Base-by-base conservation (phyloP, 805 yeast species). In the Candida nemodendra region DNA sequence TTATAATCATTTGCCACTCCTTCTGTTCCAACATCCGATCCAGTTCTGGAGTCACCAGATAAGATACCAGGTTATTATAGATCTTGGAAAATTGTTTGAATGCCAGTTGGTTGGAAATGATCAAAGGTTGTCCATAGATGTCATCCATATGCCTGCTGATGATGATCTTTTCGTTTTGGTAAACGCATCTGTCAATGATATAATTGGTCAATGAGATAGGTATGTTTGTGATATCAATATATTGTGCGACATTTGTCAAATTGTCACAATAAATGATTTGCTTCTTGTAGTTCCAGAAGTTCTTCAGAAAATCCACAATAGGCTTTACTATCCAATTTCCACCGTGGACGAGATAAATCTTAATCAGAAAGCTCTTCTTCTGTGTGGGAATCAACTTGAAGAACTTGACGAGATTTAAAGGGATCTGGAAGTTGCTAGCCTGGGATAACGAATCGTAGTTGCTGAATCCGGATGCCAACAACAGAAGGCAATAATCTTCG, bases 341-440 rank as follows among this genome's bases (percentile, higher is more conserved):
- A 49, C 90, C 96, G 61, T 91, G 97, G 2, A 91, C 95, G 21
- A 90, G 74, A 46, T 81, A 84, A 3, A 88, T 68, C 52, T 78
- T 81, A 35, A 66, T 64, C 30, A 91, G 61, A 38, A 74, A 68
- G 36, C 74, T 72, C 42, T 77, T 74, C 30, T 71, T 62, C 4
- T 68, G 69, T 12, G 74, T 70, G 2, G 91, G 79, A 18, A 91
- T 70, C 45, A 76, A 62, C 44, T 69, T 72, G 30, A 76, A 55
- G 32, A 76, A 69, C 50, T 69, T 70, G 33, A 74, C 54, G 11
- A 64, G 34, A 32, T 56, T 59, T 23, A 61, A 18, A 1, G 67
- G 65, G 13, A 62, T 32, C 19, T 49, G 50, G 13, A 54, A 41
- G 16, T 39, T 36, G 32, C 18, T 45, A 18, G 27, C 19, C 15